These are phyloP conservation scores for Theileria orientalis DNA, from an alignment of 169 alveolate genomes.

Conservation along the genomic window DNA sequence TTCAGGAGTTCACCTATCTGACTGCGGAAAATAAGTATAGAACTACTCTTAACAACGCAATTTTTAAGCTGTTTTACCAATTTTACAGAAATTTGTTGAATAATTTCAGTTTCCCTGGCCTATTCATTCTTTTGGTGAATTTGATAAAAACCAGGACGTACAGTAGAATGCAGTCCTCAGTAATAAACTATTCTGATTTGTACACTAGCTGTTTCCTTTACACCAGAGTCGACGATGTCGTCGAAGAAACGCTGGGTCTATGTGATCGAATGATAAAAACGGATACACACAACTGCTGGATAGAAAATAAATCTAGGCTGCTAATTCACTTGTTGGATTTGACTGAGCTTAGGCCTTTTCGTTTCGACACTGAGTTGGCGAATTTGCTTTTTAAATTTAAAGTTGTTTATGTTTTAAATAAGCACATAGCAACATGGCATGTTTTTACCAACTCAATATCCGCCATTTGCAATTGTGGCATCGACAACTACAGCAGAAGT, in stretches of 20 bases:
- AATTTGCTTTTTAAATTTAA: neutral
- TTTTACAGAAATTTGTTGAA: neutral
- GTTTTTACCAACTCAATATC: neutral
- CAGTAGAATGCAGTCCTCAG: neutral
- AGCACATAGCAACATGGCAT: conserved; percentile 9
- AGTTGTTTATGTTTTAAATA: neutral
- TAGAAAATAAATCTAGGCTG: conserved; percentile 18
- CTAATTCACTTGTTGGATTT: neutral
- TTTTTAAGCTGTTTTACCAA: neutral
- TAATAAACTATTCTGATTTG: neutral
- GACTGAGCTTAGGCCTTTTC: neutral
- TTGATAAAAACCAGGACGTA: conserved; percentile 6
- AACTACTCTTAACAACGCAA: neutral
- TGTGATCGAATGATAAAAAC: conserved; percentile 17
- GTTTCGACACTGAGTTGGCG: neutral
- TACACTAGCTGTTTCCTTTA: neutral
- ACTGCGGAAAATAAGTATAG: neutral
- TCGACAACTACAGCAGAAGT: neutral
- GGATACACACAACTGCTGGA: conserved; percentile 21
- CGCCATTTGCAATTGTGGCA: neutral
- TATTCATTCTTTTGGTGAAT: conserved; percentile 8
- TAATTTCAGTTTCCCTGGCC: conserved; percentile 10
- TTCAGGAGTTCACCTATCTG: conserved; percentile 3
- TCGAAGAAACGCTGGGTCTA: neutral
- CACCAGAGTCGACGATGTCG: neutral